Evolutionary conservation across 495 filamentous ascomycete genomes (phyloP), one percentile per base, ranked within the genome.

Genomic region (Aspergillus funiculosus): DNA sequence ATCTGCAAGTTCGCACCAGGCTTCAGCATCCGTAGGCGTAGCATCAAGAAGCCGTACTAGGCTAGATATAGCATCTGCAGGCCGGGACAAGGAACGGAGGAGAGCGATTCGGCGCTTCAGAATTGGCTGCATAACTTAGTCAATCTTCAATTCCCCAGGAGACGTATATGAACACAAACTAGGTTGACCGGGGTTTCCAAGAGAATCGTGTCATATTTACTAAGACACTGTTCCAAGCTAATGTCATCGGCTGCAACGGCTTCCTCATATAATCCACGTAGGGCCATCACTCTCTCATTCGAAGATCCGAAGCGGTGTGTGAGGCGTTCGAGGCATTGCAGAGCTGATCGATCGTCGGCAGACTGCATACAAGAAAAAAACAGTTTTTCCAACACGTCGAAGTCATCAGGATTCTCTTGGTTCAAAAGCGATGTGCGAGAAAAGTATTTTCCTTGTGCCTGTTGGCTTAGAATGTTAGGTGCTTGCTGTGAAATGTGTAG

Each of bases 1-100:
- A 53, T 91, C 86, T 24, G 86, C 76, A 53, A 98, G 73, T 69
- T 98, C 92, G 40, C 87, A 81, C 92, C 92, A 98, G 13, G 87
- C 83, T 63, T 98, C 92, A 8, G 83, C 82, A 69, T 97, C 94
- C 6, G 87, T 95, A 4, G 92, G 91, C 7, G 85, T 83, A 46
- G 83, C 78, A 48, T 89, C 82, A 30, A 98, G 74, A 21, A 96
- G 71, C 46, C 82, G 72, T 48, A 81, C 78, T 30, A 96, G 67
- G 28, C 80, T 78, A 39, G 79, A 70, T 35, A 87, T 85, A 9
- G 92, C 87, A 46, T 94, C 87, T 7, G 76, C 57, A 2, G 74
- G 64, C 45, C 79, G 76, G 15, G 77, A 77, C 51, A 94, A 72
- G 21, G 84, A 85, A 43, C 79, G 75, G 26, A 96, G 65, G 24